A percentile compares a stretch with the other conserved stretches of the same genome.
Evolutionary conservation across 2,329 filamentous ascomycete species (phyloP).

Genomic region (Scopulariopsis brevicaulis): DNA sequence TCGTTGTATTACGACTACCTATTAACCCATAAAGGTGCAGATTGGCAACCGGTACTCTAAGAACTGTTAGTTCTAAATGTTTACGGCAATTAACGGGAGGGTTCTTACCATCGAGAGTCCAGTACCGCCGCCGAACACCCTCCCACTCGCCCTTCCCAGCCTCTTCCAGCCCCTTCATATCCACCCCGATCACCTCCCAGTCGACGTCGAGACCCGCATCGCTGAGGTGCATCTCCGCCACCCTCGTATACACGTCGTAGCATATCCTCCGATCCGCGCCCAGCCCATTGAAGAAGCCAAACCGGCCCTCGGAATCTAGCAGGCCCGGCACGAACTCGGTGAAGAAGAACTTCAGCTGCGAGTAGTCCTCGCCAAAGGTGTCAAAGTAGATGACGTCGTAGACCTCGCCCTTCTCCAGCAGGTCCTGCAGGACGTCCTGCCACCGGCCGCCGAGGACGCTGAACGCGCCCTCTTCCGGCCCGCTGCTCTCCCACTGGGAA

Average conservation of each 20-base stretch:
- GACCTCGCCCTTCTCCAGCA: conserved; percentile 56
- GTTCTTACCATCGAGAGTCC: conserved; percentile 62
- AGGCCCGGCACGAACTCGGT: conserved; percentile 74
- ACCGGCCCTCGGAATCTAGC: conserved; percentile 60
- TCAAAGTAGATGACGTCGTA: conserved; percentile 95
- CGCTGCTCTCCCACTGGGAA: conserved; percentile 38
- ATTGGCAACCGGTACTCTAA: conserved; percentile 60
- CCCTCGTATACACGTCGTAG: conserved; percentile 91
- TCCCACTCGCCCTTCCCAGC: conserved; percentile 71
- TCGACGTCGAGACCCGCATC: conserved; percentile 85
- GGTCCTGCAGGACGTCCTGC: conserved; percentile 65
- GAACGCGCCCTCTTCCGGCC: conserved; percentile 54
- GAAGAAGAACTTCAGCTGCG: conserved; percentile 76
- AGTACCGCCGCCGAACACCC: conserved; percentile 79
- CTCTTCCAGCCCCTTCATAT: conserved; percentile 51
- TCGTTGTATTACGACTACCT: background rate
- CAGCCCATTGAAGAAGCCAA: conserved; percentile 84
- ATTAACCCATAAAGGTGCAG: conserved; percentile 60
- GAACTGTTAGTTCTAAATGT: conserved; percentile 14
- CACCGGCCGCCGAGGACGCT: conserved; percentile 62
- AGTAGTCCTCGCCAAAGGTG: conserved; percentile 92
- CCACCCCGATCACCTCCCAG: conserved; percentile 69
- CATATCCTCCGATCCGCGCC: conserved; percentile 87
- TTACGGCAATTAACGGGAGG: background rate
- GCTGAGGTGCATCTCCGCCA: conserved; percentile 80